A percentile compares a stretch with the other conserved stretches of the same genome.
Evolutionary conservation across 2,329 filamentous ascomycete species (phyloP).

Genomic region (Claviceps monticola): DNA sequence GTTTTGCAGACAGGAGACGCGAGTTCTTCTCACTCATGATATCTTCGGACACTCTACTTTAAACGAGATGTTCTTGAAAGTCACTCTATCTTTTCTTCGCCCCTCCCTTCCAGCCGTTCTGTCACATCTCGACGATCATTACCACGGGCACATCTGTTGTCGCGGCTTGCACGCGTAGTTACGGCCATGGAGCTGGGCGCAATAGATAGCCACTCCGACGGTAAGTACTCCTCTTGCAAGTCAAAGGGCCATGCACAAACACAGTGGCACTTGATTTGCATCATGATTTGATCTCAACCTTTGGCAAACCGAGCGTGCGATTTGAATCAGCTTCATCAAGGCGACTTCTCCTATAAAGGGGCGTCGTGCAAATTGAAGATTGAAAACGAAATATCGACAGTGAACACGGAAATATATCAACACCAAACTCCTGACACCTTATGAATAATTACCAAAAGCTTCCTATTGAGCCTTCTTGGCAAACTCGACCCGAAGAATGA

Average conservation of each 20-base stretch:
- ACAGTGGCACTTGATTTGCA: background rate
- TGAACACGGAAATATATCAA: conserved; percentile 1
- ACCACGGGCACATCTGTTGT: too few relatives aligned
- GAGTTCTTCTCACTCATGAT: too few relatives aligned
- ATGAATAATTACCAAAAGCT: conserved; percentile 5
- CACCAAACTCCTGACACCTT: conserved; percentile 1
- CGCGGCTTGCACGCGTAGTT: too few relatives aligned
- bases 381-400: background rate
- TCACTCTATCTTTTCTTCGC: too few relatives aligned
- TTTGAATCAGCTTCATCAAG: background rate
- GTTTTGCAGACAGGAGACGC: too few relatives aligned
- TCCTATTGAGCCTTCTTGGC: conserved; percentile 53
- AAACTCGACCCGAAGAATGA: conserved; percentile 79
- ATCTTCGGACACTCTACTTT: too few relatives aligned
- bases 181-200: too few relatives aligned
- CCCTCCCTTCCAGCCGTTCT: too few relatives aligned
- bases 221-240: background rate
- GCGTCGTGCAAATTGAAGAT: background rate
- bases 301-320: background rate
- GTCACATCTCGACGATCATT: too few relatives aligned
- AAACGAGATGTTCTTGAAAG: too few relatives aligned
- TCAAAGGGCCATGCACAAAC: background rate
- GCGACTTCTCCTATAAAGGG: background rate
- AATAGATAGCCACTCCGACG: too few relatives aligned
- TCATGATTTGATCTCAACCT: background rate